Base-by-base conservation (phyloP, 1,284 basidiomycete species). In the Ustilago bromivora region DNA sequence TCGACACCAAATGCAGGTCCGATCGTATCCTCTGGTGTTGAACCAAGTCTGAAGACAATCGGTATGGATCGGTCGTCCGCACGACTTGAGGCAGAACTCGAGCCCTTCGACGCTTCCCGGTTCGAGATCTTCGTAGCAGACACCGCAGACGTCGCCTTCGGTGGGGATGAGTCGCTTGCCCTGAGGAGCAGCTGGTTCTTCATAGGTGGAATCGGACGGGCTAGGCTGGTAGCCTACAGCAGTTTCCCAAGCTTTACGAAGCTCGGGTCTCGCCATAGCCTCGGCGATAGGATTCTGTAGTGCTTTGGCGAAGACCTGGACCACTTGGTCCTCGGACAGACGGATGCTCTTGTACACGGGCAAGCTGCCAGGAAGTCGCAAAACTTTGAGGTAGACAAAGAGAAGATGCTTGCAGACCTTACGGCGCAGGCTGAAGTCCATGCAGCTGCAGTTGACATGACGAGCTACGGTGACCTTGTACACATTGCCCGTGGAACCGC, bases 1-100 rank as follows among this genome's bases (percentile, higher is more conserved):
- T 40, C 75, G 63, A 35, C 75, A 77, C 75, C 75, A 77, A 32
- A 77, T 73, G 56, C 75, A 77, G 4, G 75, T 75, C 17, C 36
- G 43, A 4, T 41, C 54, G 32, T 43, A 70, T 35, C 67, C 62
- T 4, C 67, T 57, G 12, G 56, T 70, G 8, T 62, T 61, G 67
- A 70, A 64, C 75, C 75, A 77, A 11, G 57, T 70, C 41, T 70
- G 35, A 41, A 77, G 57, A 49, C 75, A 77, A 47, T 77, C 75
- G 13, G 63, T 65, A 19, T 77, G 75, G 32, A 73, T 66, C 8
- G 75, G 75, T 34, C 75, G 66, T 15, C 75, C 75, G 46, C 75
- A 77, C n/a, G 71, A 73, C 32, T 58, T 32, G 34, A 71, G 67
- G 23, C 75, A 77, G 55, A 77, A 77, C 11, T 65, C 71, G 52